Evolutionary conservation across 2,329 filamentous ascomycete genomes (phyloP).

Genomic region (Penicillium palitans): DNA sequence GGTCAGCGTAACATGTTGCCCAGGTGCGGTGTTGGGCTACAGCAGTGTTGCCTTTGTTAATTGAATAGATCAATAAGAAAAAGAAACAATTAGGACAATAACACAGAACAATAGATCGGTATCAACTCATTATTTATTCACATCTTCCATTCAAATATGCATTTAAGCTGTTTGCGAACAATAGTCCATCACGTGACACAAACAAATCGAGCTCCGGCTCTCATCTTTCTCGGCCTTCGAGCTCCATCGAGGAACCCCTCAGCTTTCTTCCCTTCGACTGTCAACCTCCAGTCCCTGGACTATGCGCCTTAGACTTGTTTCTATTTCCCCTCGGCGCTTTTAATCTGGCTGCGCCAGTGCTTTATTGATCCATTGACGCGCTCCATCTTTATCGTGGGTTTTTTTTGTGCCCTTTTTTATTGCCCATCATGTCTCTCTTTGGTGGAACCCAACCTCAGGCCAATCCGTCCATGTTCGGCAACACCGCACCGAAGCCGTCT

Average conservation of each 20-base stretch:
- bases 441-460: constrained; percentile 28
- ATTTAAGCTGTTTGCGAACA: neutral
- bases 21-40: constrained; percentile 4
- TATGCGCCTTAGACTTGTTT: constrained; percentile 11
- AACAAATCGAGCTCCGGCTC: constrained; percentile 27
- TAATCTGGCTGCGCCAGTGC: neutral
- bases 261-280: constrained; percentile 15
- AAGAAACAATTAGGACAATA: neutral
- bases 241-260: constrained; percentile 22
- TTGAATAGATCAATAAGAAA: neutral
- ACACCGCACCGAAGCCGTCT: constrained; percentile 36
- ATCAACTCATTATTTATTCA: neutral
- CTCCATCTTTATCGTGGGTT: constrained; percentile 15
- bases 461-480: constrained; percentile 29
- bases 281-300: constrained; percentile 3
- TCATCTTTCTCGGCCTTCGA: constrained; percentile 19
- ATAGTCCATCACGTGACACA: constrained; percentile 20
- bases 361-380: constrained; percentile 2
- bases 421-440: constrained; percentile 42
- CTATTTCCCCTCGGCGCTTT: neutral
- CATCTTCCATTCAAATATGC: neutral
- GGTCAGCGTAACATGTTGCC: constrained; percentile 14
- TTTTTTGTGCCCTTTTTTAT: constrained; percentile 17
- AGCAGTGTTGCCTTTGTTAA: neutral
- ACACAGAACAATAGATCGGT: neutral